Base-by-base conservation (phyloP, 2,329 filamentous ascomycete species). In the Stemphylium lycopersici region DNA sequence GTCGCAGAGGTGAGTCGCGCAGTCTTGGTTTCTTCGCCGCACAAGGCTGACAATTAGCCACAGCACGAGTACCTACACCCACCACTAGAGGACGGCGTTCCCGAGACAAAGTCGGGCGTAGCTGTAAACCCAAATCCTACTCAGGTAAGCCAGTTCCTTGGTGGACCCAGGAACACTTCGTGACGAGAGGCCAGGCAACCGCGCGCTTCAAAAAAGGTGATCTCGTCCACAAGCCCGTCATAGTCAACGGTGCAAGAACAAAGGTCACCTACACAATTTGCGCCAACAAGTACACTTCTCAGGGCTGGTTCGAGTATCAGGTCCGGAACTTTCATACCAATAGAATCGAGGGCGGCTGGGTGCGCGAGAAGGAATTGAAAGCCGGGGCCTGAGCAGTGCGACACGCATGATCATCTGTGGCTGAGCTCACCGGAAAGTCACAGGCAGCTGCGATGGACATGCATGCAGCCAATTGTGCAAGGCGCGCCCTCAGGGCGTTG, bases 261-360 rank as follows among this genome's bases (percentile, higher is more conserved):
- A 73, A 68, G 43, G 67, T 63, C 20, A 58, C 43, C 37, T 73
- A 62, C 37, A 62, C 39, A 12, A 48, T 73, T n/a, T 41, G 52
- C 38, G 48, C 18, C 32, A 15, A 12, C 56, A 55, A 4, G 1
- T 51, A 52, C 39, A 61, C 16, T 7, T 43, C 36, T 3, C 53
- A 45, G n/a, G 57, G 50, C 3, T 72, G 57, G 45, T 58, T 52
- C 15, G 68, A 74, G 38, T 74, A 74, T 48, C 68, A 70, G 55
- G 61, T 74, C 15, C 33, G 47, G 5, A 62, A 67, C 16, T 16
- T 20, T 10, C 34, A 50, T 18, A 55, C 61, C 15, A 8, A 53
- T 41, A 36, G 40, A 41, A 29, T 51, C 55, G 58, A 61, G 29
- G 65, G 70, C 31, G 58, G 52, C n/a, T 72, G 63, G 62, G 48